These are phyloP conservation scores for Tylopilus balloui DNA, from an alignment of 768 basidiomycete genomes.

Conservation along the genomic window DNA sequence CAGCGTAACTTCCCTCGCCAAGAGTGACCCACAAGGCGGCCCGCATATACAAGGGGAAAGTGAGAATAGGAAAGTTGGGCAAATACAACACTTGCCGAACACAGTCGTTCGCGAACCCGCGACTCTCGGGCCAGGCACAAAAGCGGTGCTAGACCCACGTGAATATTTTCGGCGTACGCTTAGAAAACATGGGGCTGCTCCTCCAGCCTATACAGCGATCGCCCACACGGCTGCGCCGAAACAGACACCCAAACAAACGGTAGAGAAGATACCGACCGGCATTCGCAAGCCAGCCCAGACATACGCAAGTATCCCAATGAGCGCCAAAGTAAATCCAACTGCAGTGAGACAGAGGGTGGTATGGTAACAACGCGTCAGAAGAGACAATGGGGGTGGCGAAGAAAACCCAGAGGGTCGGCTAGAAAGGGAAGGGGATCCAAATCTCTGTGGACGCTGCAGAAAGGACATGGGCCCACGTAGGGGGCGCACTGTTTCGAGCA, in stretches of 20 bases:
- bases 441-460: neutral
- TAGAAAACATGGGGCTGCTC: neutral
- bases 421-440: neutral
- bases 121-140: no score
- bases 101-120: neutral
- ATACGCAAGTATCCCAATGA: constrained; percentile 26
- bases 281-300: constrained; percentile 23
- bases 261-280: constrained; percentile 28
- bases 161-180: no score
- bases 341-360: constrained; percentile 24
- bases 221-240: constrained; percentile 24
- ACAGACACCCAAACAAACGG: constrained; percentile 23
- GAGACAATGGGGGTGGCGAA: constrained; percentile 14
- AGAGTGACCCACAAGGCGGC: neutral
- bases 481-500: constrained; percentile 16
- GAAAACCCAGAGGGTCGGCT: neutral
- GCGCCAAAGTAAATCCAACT: constrained; percentile 22
- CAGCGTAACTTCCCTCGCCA: neutral
- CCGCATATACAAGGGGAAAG: constrained; percentile 2
- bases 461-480: neutral
- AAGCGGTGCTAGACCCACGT: neutral
- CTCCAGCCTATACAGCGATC: constrained; percentile 14
- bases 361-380: constrained; percentile 25
- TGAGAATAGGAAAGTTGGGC: constrained; percentile 4
- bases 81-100: constrained; percentile 13